Evolutionary conservation across 768 basidiomycete species (phyloP).

Genomic region (Imleria badia): DNA sequence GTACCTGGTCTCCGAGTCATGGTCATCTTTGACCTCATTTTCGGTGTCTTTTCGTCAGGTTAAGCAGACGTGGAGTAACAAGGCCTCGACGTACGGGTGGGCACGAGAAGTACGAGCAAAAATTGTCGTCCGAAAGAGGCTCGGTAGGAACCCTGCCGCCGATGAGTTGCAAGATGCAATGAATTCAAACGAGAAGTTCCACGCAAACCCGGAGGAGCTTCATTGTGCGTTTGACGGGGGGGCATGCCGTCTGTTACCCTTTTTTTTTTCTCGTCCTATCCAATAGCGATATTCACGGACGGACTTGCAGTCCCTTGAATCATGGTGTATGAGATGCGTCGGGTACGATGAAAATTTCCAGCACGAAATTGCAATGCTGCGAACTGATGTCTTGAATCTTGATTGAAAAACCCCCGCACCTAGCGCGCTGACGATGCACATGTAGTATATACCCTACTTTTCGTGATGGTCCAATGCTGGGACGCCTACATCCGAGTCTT

Average conservation of each 20-base stretch:
- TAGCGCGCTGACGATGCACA: not conserved
- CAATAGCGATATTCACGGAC: not conserved
- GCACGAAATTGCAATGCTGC: conserved; percentile 10
- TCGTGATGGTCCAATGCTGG: too few species aligned
- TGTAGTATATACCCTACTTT: not conserved
- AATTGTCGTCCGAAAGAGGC: conserved; percentile 17
- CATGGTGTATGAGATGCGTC: conserved; percentile 19
- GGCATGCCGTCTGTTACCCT: conserved; percentile 8
- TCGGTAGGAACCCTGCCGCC: conserved; percentile 12
- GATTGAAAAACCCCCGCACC: too few species aligned
- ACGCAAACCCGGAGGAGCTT: conserved; percentile 10
- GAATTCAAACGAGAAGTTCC: conserved; percentile 11
- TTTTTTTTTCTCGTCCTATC: not conserved
- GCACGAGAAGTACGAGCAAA: conserved; percentile 11
- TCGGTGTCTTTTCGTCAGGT: conserved; percentile 4
- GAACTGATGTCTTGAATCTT: not conserved
- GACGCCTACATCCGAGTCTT: too few species aligned
- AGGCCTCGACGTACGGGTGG: conserved; percentile 13
- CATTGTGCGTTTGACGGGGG: conserved; percentile 17
- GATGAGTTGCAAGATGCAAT: conserved; percentile 1
- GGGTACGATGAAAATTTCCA: conserved; percentile 25
- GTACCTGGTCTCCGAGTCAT: not conserved
- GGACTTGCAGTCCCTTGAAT: conserved; percentile 9
- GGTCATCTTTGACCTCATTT: too few species aligned
- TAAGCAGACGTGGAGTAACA: conserved; percentile 21